Percentiles rank a stretch among this genome's conserved stretches.
Conservation (phyloP, 495 filamentous ascomycete genomes). For the Staphylotrichum tortipilum region DNA sequence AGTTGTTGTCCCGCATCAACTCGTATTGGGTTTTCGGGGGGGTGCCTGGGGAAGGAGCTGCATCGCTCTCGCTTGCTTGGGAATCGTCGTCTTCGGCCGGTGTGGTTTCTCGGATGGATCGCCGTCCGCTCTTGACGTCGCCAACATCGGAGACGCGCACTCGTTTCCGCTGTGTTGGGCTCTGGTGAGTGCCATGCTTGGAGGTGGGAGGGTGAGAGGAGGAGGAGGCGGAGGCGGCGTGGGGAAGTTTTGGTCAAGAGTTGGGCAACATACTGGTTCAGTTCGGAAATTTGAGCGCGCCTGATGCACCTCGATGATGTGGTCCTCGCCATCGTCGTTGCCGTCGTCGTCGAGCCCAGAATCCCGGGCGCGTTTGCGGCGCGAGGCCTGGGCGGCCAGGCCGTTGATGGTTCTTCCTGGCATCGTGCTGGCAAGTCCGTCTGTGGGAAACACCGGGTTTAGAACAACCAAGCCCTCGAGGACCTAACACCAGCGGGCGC, state of each 20-base stretch:
- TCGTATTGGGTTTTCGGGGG: slow-evolving; percentile 45
- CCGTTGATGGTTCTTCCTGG: slow-evolving; percentile 13
- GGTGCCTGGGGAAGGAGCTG: slow-evolving; percentile 10
- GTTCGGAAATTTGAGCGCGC: slow-evolving; percentile 38
- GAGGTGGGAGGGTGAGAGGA: too few relatives aligned
- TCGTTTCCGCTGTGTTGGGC: slow-evolving; percentile 32
- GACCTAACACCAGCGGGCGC: too few relatives aligned
- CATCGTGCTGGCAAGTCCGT: slow-evolving; percentile 11
- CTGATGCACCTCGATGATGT: slow-evolving; percentile 38
- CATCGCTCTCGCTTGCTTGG: slow-evolving; percentile 14
- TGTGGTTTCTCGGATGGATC: slow-evolving; percentile 16
- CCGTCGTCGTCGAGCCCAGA: slow-evolving; percentile 39
- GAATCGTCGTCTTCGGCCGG: slow-evolving; percentile 31
- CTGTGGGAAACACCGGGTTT: too few relatives aligned
- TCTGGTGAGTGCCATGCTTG: too few relatives aligned
- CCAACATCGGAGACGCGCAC: slow-evolving; percentile 30
- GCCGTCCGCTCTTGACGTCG: slow-evolving; percentile 10
- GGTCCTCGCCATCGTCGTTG: slow-evolving; percentile 43
- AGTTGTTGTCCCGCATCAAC: slow-evolving; percentile 41
- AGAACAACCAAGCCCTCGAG: too few relatives aligned
- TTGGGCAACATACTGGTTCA: slow-evolving; percentile 34
- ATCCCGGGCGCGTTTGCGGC: slow-evolving; percentile 29
- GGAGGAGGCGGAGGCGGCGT: too few relatives aligned
- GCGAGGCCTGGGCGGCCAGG: slow-evolving; percentile 17
- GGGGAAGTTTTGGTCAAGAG: too few relatives aligned